Evolutionary conservation across 768 basidiomycete genomes (phyloP), one percentile per base, ranked within the genome.

Genomic region (Imleria badia): DNA sequence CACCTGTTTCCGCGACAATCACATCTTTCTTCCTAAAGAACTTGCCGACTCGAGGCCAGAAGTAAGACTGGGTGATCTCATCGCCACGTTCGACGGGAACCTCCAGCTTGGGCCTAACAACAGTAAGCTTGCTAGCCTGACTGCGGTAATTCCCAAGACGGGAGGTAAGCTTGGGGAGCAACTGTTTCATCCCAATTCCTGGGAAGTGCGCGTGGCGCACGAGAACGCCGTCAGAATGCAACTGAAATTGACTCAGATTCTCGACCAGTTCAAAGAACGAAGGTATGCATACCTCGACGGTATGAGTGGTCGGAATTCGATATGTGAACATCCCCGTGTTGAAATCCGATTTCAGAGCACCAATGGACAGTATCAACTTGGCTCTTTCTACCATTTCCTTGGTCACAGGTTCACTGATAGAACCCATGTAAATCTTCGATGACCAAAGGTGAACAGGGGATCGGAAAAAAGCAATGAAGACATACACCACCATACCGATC

Each of bases 281-380:
- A n/a, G 20, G 22, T 7, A 23, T 53, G 60, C 35, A 14, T 59
- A 87, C 88, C 77, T 90, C 90, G 57, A 91, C 75, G 14, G 82
- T 84, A 38, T 76, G 77, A 12, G 70, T 68, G 0, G 75, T 75
- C 6, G 86, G 83, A 43, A 87, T 84, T 46, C 80, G 81, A 63
- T 89, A 91, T 0, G 87, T 87, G 71, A 92, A 94, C 69, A 87
- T 88, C 31, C 91, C 93, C 1, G 89, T 91, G 70, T 95, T 95
- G 76, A 91, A 93, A 68, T 95, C 92, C 43, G 81, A 84, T 66
- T 81, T 82, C 46, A 91, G 73, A 1, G 75, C 55, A 5, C 91
- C 90, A 54, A 95, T 74, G 13, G 87, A 88, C 13, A 95, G 65
- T 47, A 91, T 83, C 40, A 94, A 75, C 59, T 86, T 88, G 5